A percentile compares a stretch with the other conserved stretches of the same genome.
Conservation (phyloP, 2,329 filamentous ascomycete genomes). For the Colletotrichum melonis region DNA sequence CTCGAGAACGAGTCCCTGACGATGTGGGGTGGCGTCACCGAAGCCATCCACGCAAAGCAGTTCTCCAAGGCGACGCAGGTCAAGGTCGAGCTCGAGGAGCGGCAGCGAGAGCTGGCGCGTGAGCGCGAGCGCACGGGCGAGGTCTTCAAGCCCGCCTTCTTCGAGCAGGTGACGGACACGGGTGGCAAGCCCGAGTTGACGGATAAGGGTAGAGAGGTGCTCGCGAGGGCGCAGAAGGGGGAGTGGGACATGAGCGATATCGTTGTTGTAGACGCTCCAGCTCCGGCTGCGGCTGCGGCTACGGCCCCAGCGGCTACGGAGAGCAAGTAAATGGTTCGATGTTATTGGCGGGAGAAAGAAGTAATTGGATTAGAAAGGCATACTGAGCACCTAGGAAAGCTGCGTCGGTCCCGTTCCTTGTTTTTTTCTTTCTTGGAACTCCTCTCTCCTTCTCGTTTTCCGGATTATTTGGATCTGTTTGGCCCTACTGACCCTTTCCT, state of each 20-base stretch:
- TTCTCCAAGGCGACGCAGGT: conserved; percentile 85
- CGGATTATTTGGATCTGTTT: neutral
- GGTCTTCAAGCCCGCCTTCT: conserved; percentile 90
- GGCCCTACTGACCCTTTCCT: neutral
- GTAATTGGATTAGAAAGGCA: neutral
- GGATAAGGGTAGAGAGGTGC: conserved; percentile 62
- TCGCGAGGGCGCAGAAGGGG: conserved; percentile 63
- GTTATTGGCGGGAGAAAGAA: neutral
- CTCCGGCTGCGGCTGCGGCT: neutral
- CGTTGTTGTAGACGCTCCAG: conserved; percentile 36
- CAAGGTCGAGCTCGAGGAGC: conserved; percentile 93
- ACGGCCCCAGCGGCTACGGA: neutral
- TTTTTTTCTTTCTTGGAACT: neutral
- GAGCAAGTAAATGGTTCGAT: neutral
- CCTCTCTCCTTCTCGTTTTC: neutral
- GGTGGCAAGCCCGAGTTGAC: conserved; percentile 67
- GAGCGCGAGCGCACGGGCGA: conserved; percentile 77
- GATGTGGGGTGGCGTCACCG: conserved; percentile 89
- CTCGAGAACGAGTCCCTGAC: conserved; percentile 89
- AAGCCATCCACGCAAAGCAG: conserved; percentile 85
- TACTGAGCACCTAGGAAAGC: conserved; percentile 2
- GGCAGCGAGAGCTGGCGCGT: conserved; percentile 85
- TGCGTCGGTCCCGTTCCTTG: neutral
- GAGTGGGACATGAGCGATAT: conserved; percentile 64
- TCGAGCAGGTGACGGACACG: conserved; percentile 70